Base-by-base conservation (phyloP, 805 yeast species). In the Candida ascalaphidarum region DNA sequence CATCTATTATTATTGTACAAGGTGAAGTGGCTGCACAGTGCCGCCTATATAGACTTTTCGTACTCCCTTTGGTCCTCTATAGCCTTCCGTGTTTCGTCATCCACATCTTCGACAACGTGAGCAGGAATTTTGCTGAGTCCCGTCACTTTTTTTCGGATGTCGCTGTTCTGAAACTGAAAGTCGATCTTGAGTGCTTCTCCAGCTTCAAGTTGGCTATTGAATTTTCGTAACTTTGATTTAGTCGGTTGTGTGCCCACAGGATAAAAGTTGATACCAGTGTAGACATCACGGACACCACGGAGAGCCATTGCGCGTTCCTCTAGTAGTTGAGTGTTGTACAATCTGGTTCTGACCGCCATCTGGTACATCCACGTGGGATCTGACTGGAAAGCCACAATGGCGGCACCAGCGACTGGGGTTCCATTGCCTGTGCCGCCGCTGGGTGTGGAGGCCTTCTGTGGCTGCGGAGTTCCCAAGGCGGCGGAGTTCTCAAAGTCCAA, bases 341-440 rank as follows among this genome's bases (percentile, higher is more conserved):
- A 76, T 37, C 80, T 66, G 3, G 86, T 74, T 18, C 89, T 80
- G n/a, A 67, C 55, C 0, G 95, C 92, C 40, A 84, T 86, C 43
- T 83, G 88, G 40, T 70, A 74, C 57, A 86, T 70, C 95, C 96
- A 86, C 21, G 80, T 74, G 18, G 79, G 78, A 39, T 84, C 84
- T 19, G 72, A 44, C 32, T 62, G 62, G 46, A 59, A 61, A 28
- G 57, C 52, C 3, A 62, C 52, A 16, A 58, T 41, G 2, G 68
- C 66, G n/a, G 60, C 48, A 29, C 57, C 60, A 23, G 55, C 55
- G 30, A 58, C 62, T 46, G 63, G 47, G 44, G 71, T 26, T 6
- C 18, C 18, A 17, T 17, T 17, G 8, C 6, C 6, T 4, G 43
- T 25, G 12, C 33, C 37, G 21, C 33, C 33, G 23, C 22, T 36